Evolutionary conservation across 2,329 filamentous ascomycete genomes (phyloP).

Genomic region (Aspergillus versicolor): DNA sequence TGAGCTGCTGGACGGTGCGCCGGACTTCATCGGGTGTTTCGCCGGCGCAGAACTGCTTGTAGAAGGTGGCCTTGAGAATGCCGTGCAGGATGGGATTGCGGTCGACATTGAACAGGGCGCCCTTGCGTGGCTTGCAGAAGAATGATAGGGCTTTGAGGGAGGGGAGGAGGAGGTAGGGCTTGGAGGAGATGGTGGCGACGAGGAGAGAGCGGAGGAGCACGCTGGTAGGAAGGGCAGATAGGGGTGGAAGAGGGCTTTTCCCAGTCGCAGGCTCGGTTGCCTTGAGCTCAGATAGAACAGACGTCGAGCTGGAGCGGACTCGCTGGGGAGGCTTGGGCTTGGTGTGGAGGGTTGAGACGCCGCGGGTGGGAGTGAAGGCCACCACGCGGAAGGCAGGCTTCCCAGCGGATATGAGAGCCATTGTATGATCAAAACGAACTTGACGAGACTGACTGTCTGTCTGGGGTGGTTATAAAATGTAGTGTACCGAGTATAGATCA

Average conservation of each 20-base stretch:
- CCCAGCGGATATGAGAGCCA: not conserved
- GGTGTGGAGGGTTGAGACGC: not conserved
- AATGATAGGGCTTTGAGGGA: slow-evolving; percentile 67
- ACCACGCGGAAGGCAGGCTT: not conserved
- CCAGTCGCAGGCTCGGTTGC: not conserved
- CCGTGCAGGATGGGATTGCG: slow-evolving; percentile 69
- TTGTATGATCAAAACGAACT: not conserved
- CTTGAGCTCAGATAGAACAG: slow-evolving; percentile 16
- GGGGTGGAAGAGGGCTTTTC: slow-evolving; percentile 16
- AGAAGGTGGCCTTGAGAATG: slow-evolving; percentile 66
- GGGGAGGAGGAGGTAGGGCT: slow-evolving; percentile 61
- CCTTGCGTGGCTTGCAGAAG: slow-evolving; percentile 59
- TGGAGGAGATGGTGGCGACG: slow-evolving; percentile 50
- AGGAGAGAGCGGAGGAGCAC: slow-evolving; percentile 44
- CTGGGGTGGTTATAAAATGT: too few species aligned
- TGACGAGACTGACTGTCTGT: too few species aligned
- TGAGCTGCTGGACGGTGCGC: slow-evolving; percentile 62
- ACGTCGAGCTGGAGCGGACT: slow-evolving; percentile 20
- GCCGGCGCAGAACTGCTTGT: slow-evolving; percentile 87
- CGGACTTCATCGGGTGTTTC: slow-evolving; percentile 68
- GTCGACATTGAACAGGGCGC: slow-evolving; percentile 66
- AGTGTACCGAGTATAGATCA: too few species aligned
- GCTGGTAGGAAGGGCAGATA: slow-evolving; percentile 32
- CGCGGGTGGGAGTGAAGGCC: not conserved
- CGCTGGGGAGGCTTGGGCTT: not conserved